Evolutionary conservation across 2,329 filamentous ascomycete species (phyloP), one percentile per base, ranked within the genome.

Genomic region (Stenocarpella maydis): DNA sequence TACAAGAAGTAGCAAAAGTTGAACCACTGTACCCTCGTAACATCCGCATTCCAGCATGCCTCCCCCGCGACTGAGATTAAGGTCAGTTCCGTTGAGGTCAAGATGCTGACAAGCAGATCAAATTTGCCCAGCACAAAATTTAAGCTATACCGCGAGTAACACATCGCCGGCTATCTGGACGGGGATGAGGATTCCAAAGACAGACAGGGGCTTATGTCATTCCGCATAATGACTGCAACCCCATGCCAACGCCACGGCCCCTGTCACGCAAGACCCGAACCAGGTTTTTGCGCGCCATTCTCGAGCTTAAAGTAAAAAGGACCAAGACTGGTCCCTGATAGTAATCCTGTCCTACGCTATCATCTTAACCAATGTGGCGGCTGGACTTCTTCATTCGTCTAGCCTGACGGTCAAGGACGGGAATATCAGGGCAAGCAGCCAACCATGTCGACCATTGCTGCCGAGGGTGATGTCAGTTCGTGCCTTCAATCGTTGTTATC

Each of bases 121-220:
- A n/a, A n/a, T n/a, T n/a, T n/a, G n/a, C n/a, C n/a, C n/a, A n/a
- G n/a, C n/a, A n/a, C n/a, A n/a, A n/a, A n/a, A n/a, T n/a, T n/a
- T n/a, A n/a, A 34, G 9, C 31, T 34, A 34, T 34, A 34, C 31
- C n/a, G n/a, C n/a, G n/a, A n/a, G n/a, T n/a, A n/a, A n/a, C n/a
- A n/a, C n/a, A n/a, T 53, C 28, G 12, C 9, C 21, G 19, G 26
- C 17, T 6, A 39, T 45, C 39, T 39, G 55, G 9, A 60, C 4
- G 31, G 24, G 53, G 39, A n/a, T 60, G 55, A 60, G 39, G 24
- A 43, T 60, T 9, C 55, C 39, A 31, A 45, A 26, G 37, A 43
- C 37, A n/a, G 39, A 45, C 55, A 53, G 24, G 49, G 49, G n/a
- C 63, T 39, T 66, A 66, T 66, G 63, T 66, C 64, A 66, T 66